Evolutionary conservation across 1,139 yeast genomes (phyloP).

Genomic region (Hyphopichia wangnamkhiaoensis): DNA sequence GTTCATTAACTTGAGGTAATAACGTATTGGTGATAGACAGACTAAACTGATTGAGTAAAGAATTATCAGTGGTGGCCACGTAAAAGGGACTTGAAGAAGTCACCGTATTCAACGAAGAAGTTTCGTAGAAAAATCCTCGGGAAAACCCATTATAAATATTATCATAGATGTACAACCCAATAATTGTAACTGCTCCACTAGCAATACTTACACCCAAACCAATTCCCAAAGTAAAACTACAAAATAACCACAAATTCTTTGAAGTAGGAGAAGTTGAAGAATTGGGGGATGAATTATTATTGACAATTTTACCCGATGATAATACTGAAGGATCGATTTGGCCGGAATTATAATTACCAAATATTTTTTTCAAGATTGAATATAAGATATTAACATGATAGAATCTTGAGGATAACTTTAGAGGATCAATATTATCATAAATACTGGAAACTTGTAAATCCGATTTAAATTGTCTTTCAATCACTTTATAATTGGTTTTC

Average conservation of each 20-base stretch:
- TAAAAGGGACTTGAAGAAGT: background rate
- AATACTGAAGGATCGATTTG: background rate
- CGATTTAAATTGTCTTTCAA: slow-evolving; percentile 33
- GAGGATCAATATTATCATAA: slow-evolving; percentile 32
- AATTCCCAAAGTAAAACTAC: slow-evolving; percentile 37
- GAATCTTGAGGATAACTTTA: slow-evolving; percentile 29
- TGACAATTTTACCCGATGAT: no score
- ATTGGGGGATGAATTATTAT: no score
- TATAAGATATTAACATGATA: slow-evolving; percentile 19
- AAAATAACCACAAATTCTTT: slow-evolving; percentile 23
- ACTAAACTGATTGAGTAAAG: background rate
- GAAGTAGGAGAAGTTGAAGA: background rate
- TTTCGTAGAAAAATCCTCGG: background rate
- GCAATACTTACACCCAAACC: slow-evolving; percentile 36
- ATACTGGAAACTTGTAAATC: slow-evolving; percentile 30
- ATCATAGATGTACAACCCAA: slow-evolving; percentile 14
- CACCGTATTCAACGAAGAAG: background rate
- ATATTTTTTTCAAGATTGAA: slow-evolving; percentile 16
- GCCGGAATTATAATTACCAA: slow-evolving; percentile 4
- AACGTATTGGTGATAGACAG: background rate
- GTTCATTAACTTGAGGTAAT: background rate
- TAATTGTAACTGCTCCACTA: slow-evolving; percentile 20
- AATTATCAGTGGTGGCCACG: background rate
- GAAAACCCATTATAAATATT: background rate
- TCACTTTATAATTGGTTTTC: slow-evolving; percentile 30